Base-by-base conservation (phyloP, 1,139 yeast genomes). In the Zygosaccharomyces sapae region DNA sequence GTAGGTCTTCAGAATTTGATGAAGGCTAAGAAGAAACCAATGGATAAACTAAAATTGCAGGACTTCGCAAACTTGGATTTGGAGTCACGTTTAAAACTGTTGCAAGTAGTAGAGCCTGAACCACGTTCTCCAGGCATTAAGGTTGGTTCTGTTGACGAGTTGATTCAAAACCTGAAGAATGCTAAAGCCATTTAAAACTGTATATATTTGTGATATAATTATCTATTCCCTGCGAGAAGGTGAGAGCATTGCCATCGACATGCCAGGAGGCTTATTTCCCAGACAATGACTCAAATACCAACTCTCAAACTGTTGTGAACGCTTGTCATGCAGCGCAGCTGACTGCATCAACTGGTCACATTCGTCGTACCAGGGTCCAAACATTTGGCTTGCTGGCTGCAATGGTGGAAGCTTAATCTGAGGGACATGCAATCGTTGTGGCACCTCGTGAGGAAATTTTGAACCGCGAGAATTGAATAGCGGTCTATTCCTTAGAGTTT, bases 21-120 rank as follows among this genome's bases (percentile, higher is more conserved):
- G 98, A 92, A 92, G 75, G 98, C 97, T 47, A 92, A 92, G 75
- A 90, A 90, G 80, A 89, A 88, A 75, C 96, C 96, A 6, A 75
- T 90, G 67, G 66, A 62, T 35, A 83, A 81, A 58, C 68, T 85
- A 56, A 80, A 78, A 63, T 73, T 86, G 16, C 72, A 73, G n/a
- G 95, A 86, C 58, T 77, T 86, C 53, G 44, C 50, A 9, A 87
- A 82, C 20, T 74, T 88, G 27, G 87, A 83, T 43, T 65, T 81
- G 16, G 66, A 77, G 27, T 76, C 78, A 42, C 78, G 95, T 60
- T 70, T 90, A 51, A 81, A 87, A 63, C 75, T 82, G 3, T 63
- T 88, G 52, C 79, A 82, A 62, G 83, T 92, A 33, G 81, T 81
- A 57, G 97, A 92, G 65, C 98, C 98, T 24, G 81, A 92, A 24